A percentile compares a stretch with the other conserved stretches of the same genome.
Conservation (phyloP, 371 early-diverging fungal species). For the Nematocida sp. region DNA sequence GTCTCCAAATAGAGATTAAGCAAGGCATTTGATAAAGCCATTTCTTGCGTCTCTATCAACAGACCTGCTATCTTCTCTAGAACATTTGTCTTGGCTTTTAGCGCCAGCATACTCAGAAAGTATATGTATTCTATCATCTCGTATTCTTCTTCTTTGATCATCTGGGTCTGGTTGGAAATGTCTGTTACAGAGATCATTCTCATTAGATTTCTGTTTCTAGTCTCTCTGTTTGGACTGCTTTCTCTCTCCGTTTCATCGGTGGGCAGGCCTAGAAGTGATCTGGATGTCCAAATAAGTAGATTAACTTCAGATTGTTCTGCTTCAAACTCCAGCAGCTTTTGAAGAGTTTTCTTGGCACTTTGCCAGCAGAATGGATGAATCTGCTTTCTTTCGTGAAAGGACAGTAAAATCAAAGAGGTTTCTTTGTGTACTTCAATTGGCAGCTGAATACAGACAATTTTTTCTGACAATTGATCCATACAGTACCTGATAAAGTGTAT, state of each 20-base stretch:
- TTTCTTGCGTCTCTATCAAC: background rate
- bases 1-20: slow-evolving; percentile 15
- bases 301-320: background rate
- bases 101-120: slow-evolving; percentile 8
- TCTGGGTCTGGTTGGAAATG: background rate
- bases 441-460: background rate
- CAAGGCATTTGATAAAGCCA: background rate
- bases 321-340: slow-evolving; percentile 8
- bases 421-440: background rate
- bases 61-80: slow-evolving; percentile 13
- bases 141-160: slow-evolving; percentile 15
- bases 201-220: background rate
- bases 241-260: background rate
- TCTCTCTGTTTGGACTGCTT: background rate
- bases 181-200: background rate
- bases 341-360: background rate
- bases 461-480: background rate
- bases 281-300: background rate
- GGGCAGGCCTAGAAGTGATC: slow-evolving; percentile 8
- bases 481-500: slow-evolving; percentile 1
- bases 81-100: background rate
- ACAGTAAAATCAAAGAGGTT: background rate
- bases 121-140: slow-evolving; percentile 11
- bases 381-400: slow-evolving; percentile 18
- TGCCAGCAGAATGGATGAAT: background rate